A percentile compares a stretch with the other conserved stretches of the same genome.
These are phyloP conservation scores for Biscogniauxia marginata DNA, from an alignment of 2,329 filamentous ascomycete genomes.

Conservation along the genomic window DNA sequence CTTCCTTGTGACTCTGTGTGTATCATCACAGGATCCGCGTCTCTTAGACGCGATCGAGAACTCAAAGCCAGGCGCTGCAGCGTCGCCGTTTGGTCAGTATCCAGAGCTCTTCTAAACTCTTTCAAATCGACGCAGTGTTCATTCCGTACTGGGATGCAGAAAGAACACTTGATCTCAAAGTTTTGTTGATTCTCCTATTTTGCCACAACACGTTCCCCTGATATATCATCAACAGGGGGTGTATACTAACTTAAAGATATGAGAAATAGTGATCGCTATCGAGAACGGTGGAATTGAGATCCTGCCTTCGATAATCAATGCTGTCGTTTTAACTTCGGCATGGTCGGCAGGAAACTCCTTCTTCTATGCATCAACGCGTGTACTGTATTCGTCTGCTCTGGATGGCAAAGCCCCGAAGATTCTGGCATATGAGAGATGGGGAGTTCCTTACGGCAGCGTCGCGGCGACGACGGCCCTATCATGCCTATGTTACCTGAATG, in stretches of 20 bases:
- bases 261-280: slow-evolving; percentile 54
- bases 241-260: background rate
- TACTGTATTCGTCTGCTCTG: slow-evolving; percentile 41
- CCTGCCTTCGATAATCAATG: slow-evolving; percentile 66
- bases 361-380: slow-evolving; percentile 34
- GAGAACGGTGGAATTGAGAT: slow-evolving; percentile 58
- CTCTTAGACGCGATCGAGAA: slow-evolving; percentile 32
- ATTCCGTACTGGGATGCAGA: too few species aligned
- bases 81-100: slow-evolving; percentile 48
- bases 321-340: slow-evolving; percentile 53
- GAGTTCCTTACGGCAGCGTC: slow-evolving; percentile 62
- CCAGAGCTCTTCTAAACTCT: too few species aligned
- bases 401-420: slow-evolving; percentile 54
- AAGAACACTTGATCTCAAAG: too few species aligned
- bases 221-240: too few species aligned
- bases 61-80: slow-evolving; percentile 29
- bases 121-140: too few species aligned
- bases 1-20: slow-evolving; percentile 41
- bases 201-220: too few species aligned
- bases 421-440: slow-evolving; percentile 50
- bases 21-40: slow-evolving; percentile 32
- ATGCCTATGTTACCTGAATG: slow-evolving; percentile 63
- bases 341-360: slow-evolving; percentile 36
- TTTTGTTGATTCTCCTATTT: too few species aligned
- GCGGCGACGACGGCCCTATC: slow-evolving; percentile 57